Evolutionary conservation across 208 protist species (phyloP), one percentile per base, ranked within the genome.

Genomic region (Leishmania braziliensis): DNA sequence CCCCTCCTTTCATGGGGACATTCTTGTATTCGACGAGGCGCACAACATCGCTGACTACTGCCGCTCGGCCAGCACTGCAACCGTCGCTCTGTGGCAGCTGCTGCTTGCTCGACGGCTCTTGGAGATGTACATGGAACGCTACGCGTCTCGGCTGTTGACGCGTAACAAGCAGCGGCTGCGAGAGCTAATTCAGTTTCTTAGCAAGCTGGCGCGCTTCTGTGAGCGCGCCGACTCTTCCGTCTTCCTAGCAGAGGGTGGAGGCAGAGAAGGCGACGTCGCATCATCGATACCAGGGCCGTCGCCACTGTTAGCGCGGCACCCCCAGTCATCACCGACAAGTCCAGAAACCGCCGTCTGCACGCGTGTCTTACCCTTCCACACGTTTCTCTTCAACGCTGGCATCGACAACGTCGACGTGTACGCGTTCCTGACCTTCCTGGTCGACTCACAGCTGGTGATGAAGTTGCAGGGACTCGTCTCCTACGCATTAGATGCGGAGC

Each of bases 31-130:
- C 46, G 98, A 99, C 84, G 98, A 99, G 81, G 97, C 97, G 56
- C 98, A 99, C 89, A 99, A 99, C 88, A 81, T 99, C 23, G 89
- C 97, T 46, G 97, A 99, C 76, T 89, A 93, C 70, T 98, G 98
- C 83, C 97, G 95, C 76, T 75, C 81, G n/a, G 84, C 86, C n/a
- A 96, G 97, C 75, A 88, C 88, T 12, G 82, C 90, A 33, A n/a
- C 63, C 4, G 62, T 99, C 29, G 79, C 83, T 2, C 29, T 75
- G 0, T 29, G 66, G 23, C 90, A 97, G 48, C 46, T 98, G 39
- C 65, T 29, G n/a, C 63, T 94, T 26, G 72, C 87, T 16, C 76
- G 82, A 29, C 26, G n/a, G 0, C 74, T 96, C 16, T 53, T 98
- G 1, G 36, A 90, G 29, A 62, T 39, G 53, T 99, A 99, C 74